Evolutionary conservation across 2,329 filamentous ascomycete species (phyloP).

Genomic region (Huntiella bhutanensis): DNA sequence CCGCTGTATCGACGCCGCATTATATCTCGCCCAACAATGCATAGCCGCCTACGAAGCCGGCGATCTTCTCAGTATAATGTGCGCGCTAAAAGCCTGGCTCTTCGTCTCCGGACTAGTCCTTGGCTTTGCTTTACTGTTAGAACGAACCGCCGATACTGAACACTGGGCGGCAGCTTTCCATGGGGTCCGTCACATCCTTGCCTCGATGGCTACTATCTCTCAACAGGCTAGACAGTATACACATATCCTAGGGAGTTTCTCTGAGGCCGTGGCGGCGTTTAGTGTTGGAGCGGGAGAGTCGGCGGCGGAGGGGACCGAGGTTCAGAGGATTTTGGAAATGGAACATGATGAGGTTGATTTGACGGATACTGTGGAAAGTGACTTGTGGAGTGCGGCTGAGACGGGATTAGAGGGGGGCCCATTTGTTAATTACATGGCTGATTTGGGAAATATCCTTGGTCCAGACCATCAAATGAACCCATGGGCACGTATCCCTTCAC

Average conservation of each 20-base stretch:
- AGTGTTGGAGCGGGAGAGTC: conserved; percentile 16
- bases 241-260: conserved; percentile 31
- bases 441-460: conserved; percentile 1
- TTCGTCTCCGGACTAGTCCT: conserved; percentile 12
- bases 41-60: conserved; percentile 22
- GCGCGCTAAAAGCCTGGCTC: conserved; percentile 23
- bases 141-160: not conserved
- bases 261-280: conserved; percentile 24
- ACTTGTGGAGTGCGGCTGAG: not conserved
- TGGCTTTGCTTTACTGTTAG: conserved; percentile 11
- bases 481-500: too few relatives aligned
- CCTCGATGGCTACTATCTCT: conserved; percentile 27
- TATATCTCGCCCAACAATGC: conserved; percentile 30
- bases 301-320: not conserved
- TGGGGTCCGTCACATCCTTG: conserved; percentile 30
- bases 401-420: not conserved
- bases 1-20: conserved; percentile 29
- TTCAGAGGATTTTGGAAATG: conserved; percentile 7
- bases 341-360: not conserved
- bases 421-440: conserved; percentile 1
- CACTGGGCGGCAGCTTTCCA: conserved; percentile 23
- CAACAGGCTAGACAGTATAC: conserved; percentile 38
- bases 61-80: conserved; percentile 29
- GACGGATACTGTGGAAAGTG: not conserved
- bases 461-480: too few relatives aligned